Percentiles rank a stretch among this genome's conserved stretches.
Evolutionary conservation across 2,329 filamentous ascomycete species (phyloP).

Genomic region (Parascedosporium putredinis): DNA sequence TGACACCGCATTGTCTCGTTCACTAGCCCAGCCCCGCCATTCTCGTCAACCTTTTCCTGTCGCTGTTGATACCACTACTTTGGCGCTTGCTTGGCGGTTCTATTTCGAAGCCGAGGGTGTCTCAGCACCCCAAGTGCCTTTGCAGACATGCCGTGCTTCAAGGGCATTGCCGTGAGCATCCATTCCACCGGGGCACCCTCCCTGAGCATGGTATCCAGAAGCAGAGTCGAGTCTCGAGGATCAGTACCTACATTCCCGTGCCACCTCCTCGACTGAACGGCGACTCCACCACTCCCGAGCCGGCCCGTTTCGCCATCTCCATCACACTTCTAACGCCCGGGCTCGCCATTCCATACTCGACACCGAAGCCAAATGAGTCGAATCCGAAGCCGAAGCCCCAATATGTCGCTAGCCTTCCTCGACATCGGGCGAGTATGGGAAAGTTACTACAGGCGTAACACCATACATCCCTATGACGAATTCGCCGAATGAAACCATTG

Average conservation of each 20-base stretch:
- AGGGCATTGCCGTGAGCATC: constrained; percentile 96
- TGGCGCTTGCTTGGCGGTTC: background rate
- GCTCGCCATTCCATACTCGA: constrained; percentile 84
- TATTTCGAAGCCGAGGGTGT: constrained; percentile 4
- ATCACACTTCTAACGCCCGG: constrained; percentile 89
- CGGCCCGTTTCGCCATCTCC: constrained; percentile 94
- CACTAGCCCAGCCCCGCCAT: background rate
- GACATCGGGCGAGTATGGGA: constrained; percentile 32
- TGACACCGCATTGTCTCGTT: background rate
- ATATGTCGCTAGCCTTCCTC: constrained; percentile 62
- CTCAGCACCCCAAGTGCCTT: background rate
- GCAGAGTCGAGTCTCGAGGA: constrained; percentile 80
- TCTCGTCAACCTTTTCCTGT: background rate
- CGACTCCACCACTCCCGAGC: constrained; percentile 66
- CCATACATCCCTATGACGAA: constrained; percentile 90
- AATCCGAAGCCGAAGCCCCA: constrained; percentile 76
- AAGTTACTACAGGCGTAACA: constrained; percentile 48
- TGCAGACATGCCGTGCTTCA: constrained; percentile 80
- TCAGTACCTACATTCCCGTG: constrained; percentile 95
- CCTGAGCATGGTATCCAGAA: constrained; percentile 92
- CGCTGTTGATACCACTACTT: background rate
- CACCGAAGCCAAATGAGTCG: constrained; percentile 65
- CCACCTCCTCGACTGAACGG: constrained; percentile 64
- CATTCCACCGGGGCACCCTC: constrained; percentile 74
- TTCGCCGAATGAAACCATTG: constrained; percentile 92